Conservation (phyloP, 2,329 filamentous ascomycete genomes). For the Exophiala sp. region DNA sequence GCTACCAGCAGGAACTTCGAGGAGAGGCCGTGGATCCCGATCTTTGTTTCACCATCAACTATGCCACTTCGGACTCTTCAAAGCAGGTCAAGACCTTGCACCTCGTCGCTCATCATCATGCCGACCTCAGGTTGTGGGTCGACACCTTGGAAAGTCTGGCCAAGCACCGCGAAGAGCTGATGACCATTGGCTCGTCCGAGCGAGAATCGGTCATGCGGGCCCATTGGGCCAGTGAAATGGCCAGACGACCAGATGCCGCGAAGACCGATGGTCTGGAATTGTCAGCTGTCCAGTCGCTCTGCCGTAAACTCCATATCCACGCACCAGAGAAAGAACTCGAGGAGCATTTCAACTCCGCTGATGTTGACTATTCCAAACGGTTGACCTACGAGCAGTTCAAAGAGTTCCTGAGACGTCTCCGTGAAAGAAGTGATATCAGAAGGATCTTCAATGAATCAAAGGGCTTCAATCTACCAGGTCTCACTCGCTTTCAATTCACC, state of each 20-base stretch:
- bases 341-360: conserved; percentile 70
- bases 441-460: conserved; percentile 65
- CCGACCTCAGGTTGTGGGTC: conserved; percentile 75
- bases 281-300: conserved; percentile 74
- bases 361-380: conserved; percentile 59
- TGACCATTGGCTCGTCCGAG: conserved; percentile 74
- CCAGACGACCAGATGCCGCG: conserved; percentile 57
- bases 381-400: conserved; percentile 80
- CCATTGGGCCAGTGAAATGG: conserved; percentile 85
- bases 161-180: conserved; percentile 80
- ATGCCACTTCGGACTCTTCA: conserved; percentile 71
- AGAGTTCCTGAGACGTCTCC: conserved; percentile 76
- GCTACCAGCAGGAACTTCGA: conserved; percentile 81
- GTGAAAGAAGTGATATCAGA: conserved; percentile 76
- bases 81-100: conserved; percentile 79
- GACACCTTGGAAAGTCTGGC: conserved; percentile 79
- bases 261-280: conserved; percentile 73
- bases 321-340: conserved; percentile 72
- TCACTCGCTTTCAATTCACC: conserved; percentile 72
- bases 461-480: conserved; percentile 56
- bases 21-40: conserved; percentile 64
- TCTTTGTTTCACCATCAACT: conserved; percentile 87
- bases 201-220: conserved; percentile 75
- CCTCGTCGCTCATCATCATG: conserved; percentile 72
- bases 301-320: conserved; percentile 88